phyloP scores from a whole-genome alignment of 2,329 filamentous ascomycete species.

The Talaromyces piceae region DNA sequence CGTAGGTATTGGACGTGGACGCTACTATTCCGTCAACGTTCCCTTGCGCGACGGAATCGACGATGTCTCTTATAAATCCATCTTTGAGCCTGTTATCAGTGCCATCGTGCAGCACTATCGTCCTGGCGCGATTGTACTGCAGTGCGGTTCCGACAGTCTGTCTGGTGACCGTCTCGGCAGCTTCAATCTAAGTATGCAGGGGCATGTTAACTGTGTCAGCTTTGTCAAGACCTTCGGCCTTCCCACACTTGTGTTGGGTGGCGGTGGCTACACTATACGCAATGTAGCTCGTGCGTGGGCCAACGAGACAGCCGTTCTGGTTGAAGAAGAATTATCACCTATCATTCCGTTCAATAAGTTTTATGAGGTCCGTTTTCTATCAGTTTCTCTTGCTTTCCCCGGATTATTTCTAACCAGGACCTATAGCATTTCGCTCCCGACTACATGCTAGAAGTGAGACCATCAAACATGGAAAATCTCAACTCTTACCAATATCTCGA shows the following conservation, averaged over 20 bases:
- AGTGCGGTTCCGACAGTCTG: slow-evolving; percentile 61
- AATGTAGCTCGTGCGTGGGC: slow-evolving; percentile 57
- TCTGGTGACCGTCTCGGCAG: slow-evolving; percentile 61
- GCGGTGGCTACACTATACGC: slow-evolving; percentile 64
- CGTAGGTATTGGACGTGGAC: slow-evolving; percentile 58
- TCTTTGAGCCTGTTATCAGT: slow-evolving; percentile 61
- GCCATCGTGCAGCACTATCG: slow-evolving; percentile 63
- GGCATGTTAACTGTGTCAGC: slow-evolving; percentile 62
- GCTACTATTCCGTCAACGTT: slow-evolving; percentile 63
- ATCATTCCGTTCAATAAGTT: slow-evolving; percentile 96
- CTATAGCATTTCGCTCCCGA: slow-evolving; percentile 59
- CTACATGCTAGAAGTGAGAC: slow-evolving; percentile 61
- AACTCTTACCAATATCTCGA: slow-evolving; percentile 62
- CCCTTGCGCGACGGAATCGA: slow-evolving; percentile 63
- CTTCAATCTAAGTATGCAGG: slow-evolving; percentile 64
- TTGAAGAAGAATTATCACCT: slow-evolving; percentile 71
- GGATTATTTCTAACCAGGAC: no score
- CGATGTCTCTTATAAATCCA: slow-evolving; percentile 58
- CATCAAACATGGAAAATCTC: slow-evolving; percentile 66
- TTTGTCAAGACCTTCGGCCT: slow-evolving; percentile 62
- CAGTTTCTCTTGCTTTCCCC: no score
- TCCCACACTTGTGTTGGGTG: slow-evolving; percentile 58
- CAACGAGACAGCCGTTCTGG: slow-evolving; percentile 69
- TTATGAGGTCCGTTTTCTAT: slow-evolving; percentile 54
- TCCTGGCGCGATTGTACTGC: slow-evolving; percentile 60